Percentiles rank a stretch among this genome's conserved stretches.
Evolutionary conservation across 177 flowering plant species (phyloP).

Genomic region (Vitis hybrid): DNA sequence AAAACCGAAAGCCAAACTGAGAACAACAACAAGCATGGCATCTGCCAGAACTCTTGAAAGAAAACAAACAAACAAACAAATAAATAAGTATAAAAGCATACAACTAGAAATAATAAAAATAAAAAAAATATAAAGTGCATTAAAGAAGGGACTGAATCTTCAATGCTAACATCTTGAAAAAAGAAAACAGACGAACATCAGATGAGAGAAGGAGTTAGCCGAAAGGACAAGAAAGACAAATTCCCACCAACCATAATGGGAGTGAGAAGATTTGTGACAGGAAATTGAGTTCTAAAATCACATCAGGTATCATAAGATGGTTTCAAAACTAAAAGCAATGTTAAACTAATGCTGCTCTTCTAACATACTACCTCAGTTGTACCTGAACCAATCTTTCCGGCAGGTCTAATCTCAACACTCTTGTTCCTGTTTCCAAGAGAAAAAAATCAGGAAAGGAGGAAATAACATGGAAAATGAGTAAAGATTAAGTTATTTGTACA

Average conservation of each 20-base stretch:
- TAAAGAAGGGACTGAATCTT: too few relatives aligned
- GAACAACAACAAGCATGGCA: background rate
- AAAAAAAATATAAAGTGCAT: too few relatives aligned
- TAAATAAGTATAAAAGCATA: too few relatives aligned
- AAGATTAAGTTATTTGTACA: too few relatives aligned
- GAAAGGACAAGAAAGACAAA: too few relatives aligned
- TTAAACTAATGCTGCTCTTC: background rate
- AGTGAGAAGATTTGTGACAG: too few relatives aligned
- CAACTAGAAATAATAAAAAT: too few relatives aligned
- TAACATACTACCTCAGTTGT: slow-evolving; percentile 67
- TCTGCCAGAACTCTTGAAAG: background rate
- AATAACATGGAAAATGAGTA: background rate
- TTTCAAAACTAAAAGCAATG: background rate
- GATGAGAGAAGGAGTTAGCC: too few relatives aligned
- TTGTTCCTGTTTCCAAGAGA: slow-evolving; percentile 52
- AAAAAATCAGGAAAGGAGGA: background rate
- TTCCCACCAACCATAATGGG: too few relatives aligned
- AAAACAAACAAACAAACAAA: background rate
- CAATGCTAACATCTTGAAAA: too few relatives aligned
- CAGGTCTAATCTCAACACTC: slow-evolving; percentile 53
- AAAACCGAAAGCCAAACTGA: background rate
- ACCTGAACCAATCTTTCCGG: slow-evolving; percentile 77
- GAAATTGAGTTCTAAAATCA: too few relatives aligned
- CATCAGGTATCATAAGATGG: background rate
- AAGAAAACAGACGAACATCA: too few relatives aligned